These are phyloP conservation scores for Coemansia sp. DNA, from an alignment of 192 early-diverging fungal species.

Conservation along the genomic window DNA sequence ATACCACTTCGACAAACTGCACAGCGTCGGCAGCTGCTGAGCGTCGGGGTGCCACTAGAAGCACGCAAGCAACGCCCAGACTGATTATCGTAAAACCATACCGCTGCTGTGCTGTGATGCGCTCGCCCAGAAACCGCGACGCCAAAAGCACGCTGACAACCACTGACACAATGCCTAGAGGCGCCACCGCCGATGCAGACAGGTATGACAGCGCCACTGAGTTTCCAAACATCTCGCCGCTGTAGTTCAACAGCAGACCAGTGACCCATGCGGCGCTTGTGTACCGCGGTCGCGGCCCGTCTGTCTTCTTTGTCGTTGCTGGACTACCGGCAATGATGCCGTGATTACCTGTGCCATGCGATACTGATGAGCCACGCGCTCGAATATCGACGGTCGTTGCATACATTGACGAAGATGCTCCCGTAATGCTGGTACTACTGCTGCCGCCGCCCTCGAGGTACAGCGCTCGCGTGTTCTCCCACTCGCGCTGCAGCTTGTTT, in stretches of 20 bases:
- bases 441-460: constrained; percentile 14
- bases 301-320: background rate
- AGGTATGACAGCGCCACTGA: constrained; percentile 50
- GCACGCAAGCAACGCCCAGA: constrained; percentile 39
- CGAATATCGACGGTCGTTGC: constrained; percentile 18
- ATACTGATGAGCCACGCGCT: constrained; percentile 15
- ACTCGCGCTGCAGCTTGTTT: constrained; percentile 39
- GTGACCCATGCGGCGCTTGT: constrained; percentile 40
- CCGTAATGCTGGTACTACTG: background rate
- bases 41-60: constrained; percentile 46
- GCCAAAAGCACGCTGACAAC: constrained; percentile 46
- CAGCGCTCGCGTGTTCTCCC: constrained; percentile 18
- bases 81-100: constrained; percentile 41
- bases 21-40: constrained; percentile 24
- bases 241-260: constrained; percentile 46
- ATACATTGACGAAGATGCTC: constrained; percentile 3
- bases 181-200: constrained; percentile 47
- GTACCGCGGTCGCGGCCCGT: constrained; percentile 27
- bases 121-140: constrained; percentile 44
- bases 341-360: background rate
- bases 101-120: constrained; percentile 43
- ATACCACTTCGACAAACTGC: constrained; percentile 37
- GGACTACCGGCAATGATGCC: too few species aligned
- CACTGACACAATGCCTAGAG: constrained; percentile 46
- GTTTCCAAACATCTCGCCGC: constrained; percentile 49